Conservation (phyloP, 2,329 filamentous ascomycete species). For the Colletotrichum tofieldiae region DNA sequence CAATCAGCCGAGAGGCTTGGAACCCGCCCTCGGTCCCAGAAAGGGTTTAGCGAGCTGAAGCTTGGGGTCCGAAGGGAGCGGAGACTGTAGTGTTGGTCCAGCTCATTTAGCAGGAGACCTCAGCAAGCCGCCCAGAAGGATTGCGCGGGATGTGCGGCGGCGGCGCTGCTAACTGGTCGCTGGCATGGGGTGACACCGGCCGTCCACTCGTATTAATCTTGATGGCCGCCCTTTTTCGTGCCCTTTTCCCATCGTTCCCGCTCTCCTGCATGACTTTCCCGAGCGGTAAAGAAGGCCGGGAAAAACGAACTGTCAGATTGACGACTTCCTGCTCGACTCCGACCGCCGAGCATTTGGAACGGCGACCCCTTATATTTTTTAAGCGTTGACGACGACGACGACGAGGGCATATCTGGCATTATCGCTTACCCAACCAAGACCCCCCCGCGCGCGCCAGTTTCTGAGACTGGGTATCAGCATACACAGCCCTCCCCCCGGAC, state of each 20-base stretch:
- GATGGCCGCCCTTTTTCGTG: conserved; percentile 27
- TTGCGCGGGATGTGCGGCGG: conserved; percentile 15
- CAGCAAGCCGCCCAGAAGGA: conserved; percentile 22
- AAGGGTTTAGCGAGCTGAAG: conserved; percentile 25
- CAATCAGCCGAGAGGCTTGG: not conserved
- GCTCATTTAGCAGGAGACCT: conserved; percentile 27
- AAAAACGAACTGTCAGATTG: conserved; percentile 14
- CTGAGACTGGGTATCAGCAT: conserved; percentile 23
- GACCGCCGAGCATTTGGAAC: not conserved
- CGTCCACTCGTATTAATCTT: conserved; percentile 35
- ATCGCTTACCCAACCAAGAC: conserved; percentile 3
- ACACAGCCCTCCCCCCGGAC: conserved; percentile 20
- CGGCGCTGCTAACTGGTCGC: conserved; percentile 15
- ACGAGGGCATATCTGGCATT: not conserved
- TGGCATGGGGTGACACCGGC: conserved; percentile 29
- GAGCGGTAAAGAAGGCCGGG: conserved; percentile 5
- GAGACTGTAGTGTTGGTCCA: conserved; percentile 10
- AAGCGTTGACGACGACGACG: not conserved
- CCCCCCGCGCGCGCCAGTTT: conserved; percentile 23
- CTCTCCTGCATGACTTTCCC: conserved; percentile 30
- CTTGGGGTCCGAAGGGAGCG: conserved; percentile 16
- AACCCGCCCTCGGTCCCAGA: conserved; percentile 30
- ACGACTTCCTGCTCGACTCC: not conserved
- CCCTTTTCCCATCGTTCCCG: conserved; percentile 19
- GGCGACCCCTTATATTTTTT: not conserved